Percentiles rank a stretch among this genome's conserved stretches.
These are phyloP conservation scores for Cladosporium halotolerans DNA, from an alignment of 2,329 filamentous ascomycete species.

Conservation along the genomic window DNA sequence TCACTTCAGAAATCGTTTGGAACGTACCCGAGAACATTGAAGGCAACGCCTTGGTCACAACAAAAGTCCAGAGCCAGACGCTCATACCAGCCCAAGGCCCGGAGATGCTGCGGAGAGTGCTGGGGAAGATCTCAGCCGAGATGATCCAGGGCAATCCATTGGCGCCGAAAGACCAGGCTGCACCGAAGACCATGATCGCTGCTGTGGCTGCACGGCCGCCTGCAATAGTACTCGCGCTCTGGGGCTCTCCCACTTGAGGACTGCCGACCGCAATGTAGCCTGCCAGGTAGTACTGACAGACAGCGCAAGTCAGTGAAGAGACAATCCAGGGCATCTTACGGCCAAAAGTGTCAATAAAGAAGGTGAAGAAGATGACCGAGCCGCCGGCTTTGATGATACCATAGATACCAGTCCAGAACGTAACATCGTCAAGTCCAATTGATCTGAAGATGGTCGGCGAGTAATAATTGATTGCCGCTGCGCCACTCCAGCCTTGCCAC, in stretches of 20 bases:
- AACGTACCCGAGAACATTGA: constrained; percentile 31
- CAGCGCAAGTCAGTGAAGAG: constrained; percentile 31
- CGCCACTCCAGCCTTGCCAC: constrained; percentile 30
- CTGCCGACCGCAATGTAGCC: constrained; percentile 33
- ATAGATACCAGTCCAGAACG: constrained; percentile 34
- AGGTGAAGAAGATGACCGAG: constrained; percentile 33
- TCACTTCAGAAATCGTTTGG: neutral
- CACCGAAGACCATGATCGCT: constrained; percentile 37
- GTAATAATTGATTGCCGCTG: constrained; percentile 34
- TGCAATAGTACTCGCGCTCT: constrained; percentile 30
- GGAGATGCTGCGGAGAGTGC: constrained; percentile 33
- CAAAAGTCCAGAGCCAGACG: constrained; percentile 33
- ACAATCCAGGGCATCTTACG: constrained; percentile 27
- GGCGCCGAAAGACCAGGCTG: constrained; percentile 31
- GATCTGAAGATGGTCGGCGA: constrained; percentile 32
- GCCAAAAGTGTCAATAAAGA: constrained; percentile 33
- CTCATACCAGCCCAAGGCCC: constrained; percentile 30
- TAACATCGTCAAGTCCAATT: constrained; percentile 31
- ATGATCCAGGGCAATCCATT: constrained; percentile 41
- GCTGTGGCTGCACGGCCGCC: constrained; percentile 36
- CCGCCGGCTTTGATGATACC: constrained; percentile 33
- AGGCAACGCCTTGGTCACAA: constrained; percentile 36
- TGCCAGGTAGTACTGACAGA: constrained; percentile 34
- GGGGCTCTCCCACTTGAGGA: constrained; percentile 23
- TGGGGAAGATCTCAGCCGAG: constrained; percentile 39